A percentile compares a stretch with the other conserved stretches of the same genome.
phyloP scores from a whole-genome alignment of 2,329 filamentous ascomycete species.

The Tolypocladium pustulatum region DNA sequence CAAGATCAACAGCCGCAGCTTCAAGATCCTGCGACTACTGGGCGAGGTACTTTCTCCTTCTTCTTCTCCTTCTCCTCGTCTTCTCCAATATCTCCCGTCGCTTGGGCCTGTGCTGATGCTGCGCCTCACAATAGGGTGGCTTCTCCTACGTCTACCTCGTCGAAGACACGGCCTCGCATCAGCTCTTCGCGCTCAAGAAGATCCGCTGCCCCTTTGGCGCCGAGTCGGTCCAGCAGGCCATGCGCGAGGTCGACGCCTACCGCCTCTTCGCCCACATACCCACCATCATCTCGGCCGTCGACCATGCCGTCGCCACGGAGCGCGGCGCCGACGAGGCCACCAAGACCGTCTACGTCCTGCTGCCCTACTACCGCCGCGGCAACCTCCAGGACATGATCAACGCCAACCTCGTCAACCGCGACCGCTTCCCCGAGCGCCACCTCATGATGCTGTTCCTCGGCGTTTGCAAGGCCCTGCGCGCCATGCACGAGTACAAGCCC shows the following conservation, averaged over 20 bases:
- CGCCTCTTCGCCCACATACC: constrained; percentile 72
- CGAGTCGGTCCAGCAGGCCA: constrained; percentile 86
- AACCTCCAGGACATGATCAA: constrained; percentile 99
- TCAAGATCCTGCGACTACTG: constrained; percentile 88
- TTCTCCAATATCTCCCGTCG: not conserved
- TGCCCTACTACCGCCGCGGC: constrained; percentile 90
- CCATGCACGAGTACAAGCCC: constrained; percentile 78
- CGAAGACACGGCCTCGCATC: constrained; percentile 73
- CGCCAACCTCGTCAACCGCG: constrained; percentile 93
- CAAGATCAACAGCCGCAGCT: constrained; percentile 88
- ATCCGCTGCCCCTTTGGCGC: constrained; percentile 97
- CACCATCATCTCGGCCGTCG: constrained; percentile 78
- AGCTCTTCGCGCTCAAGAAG: constrained; percentile 93
- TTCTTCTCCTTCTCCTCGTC: not conserved
- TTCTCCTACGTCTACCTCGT: constrained; percentile 99
- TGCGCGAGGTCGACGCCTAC: constrained; percentile 97
- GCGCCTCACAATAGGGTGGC: constrained; percentile 54
- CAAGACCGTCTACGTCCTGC: constrained; percentile 93
- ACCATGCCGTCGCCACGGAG: constrained; percentile 73
- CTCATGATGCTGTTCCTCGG: constrained; percentile 88
- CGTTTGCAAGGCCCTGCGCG: constrained; percentile 75
- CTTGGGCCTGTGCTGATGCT: not conserved
- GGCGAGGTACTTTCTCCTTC: constrained; percentile 58
- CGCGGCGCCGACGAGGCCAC: constrained; percentile 50
- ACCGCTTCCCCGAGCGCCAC: constrained; percentile 74